These are phyloP conservation scores for Candida wancherniae DNA, from an alignment of 805 yeast genomes.

Conservation along the genomic window DNA sequence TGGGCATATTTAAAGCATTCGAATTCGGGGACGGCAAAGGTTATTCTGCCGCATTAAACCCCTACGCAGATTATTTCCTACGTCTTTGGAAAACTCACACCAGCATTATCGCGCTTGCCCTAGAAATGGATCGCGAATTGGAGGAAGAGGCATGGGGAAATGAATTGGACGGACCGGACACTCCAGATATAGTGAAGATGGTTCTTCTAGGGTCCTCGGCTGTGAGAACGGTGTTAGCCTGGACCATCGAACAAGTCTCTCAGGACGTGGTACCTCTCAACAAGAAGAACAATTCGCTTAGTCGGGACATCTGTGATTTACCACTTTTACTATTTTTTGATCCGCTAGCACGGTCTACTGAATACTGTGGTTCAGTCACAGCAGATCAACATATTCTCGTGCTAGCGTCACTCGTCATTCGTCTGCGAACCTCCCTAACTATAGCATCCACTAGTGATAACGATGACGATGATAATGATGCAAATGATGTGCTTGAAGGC, in stretches of 20 bases:
- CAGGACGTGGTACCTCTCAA: slow-evolving; percentile 3
- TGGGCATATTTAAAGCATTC: slow-evolving; percentile 30
- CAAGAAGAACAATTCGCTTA: slow-evolving; percentile 9
- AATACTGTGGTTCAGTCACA: slow-evolving; percentile 54
- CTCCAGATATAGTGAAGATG: slow-evolving; percentile 31
- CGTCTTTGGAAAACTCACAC: slow-evolving; percentile 67
- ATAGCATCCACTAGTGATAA: slow-evolving; percentile 1
- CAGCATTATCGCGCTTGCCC: slow-evolving; percentile 50
- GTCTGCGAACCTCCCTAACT: slow-evolving; percentile 21
- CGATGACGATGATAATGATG: no score
- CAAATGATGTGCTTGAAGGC: no score
- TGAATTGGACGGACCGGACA: slow-evolving; percentile 19
- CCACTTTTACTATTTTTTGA: slow-evolving; percentile 57
- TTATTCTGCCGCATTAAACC: slow-evolving; percentile 48
- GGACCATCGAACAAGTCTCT: slow-evolving; percentile 45
- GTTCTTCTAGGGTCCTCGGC: slow-evolving; percentile 59
- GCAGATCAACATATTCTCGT: slow-evolving; percentile 56
- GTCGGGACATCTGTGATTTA: slow-evolving; percentile 57
- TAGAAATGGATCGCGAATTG: slow-evolving; percentile 44
- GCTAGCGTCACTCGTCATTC: slow-evolving; percentile 42
- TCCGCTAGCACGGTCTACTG: slow-evolving; percentile 56
- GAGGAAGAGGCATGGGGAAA: slow-evolving; percentile 27
- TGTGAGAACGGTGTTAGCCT: slow-evolving; percentile 55
- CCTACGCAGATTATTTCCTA: slow-evolving; percentile 54
- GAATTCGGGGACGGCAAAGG: slow-evolving; percentile 19